phyloP scores from a whole-genome alignment of 345 rosid species.

The Excoecaria cochinchinensis region DNA sequence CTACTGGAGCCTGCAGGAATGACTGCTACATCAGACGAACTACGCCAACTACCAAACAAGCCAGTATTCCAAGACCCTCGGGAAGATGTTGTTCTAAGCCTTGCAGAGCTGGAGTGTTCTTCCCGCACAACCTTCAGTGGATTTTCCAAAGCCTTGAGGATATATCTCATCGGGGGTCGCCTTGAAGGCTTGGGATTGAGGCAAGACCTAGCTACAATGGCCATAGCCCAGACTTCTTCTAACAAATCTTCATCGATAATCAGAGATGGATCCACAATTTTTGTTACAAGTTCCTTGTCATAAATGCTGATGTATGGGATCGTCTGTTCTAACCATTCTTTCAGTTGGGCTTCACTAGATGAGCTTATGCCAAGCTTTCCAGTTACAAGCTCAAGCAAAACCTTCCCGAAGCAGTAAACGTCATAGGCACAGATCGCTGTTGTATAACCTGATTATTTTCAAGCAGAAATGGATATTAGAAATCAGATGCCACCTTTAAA shows the following conservation, averaged over 20 bases:
- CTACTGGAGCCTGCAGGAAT: constrained; percentile 38
- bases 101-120: constrained; percentile 62
- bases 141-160: constrained; percentile 89
- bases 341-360: constrained; percentile 52
- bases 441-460: constrained; percentile 46
- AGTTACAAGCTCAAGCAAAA: constrained; percentile 88
- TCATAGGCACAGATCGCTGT: constrained; percentile 75
- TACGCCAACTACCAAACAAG: constrained; percentile 94
- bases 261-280: constrained; percentile 84
- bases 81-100: constrained; percentile 84
- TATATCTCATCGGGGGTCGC: constrained; percentile 91
- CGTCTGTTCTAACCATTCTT: constrained; percentile 72
- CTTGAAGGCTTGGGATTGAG: constrained; percentile 87
- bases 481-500: constrained; percentile 1
- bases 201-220: constrained; percentile 91
- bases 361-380: constrained; percentile 88
- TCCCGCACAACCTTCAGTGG: constrained; percentile 89
- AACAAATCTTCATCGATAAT: constrained; percentile 87
- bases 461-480: constrained; percentile 21
- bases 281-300: constrained; percentile 87
- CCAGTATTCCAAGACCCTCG: constrained; percentile 95
- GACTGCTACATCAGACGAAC: constrained; percentile 67
- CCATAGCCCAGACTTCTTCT: constrained; percentile 99
- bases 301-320: constrained; percentile 74
- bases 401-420: constrained; percentile 94